Evolutionary conservation across 306 rosid genomes (phyloP).

Genomic region (Luffa acutangula): DNA sequence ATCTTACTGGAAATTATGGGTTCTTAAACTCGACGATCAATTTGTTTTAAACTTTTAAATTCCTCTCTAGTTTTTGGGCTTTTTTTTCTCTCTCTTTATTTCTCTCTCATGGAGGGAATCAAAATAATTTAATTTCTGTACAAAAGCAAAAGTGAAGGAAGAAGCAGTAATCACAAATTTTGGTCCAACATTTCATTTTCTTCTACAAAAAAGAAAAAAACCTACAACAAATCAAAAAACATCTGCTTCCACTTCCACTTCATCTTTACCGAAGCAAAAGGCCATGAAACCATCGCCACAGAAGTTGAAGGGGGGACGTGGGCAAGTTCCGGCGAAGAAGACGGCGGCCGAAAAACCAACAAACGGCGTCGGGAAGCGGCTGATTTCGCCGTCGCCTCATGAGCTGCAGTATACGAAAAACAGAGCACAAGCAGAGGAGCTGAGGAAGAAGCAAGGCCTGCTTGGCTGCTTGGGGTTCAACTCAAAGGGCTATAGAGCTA

Average conservation of each 20-base stretch:
- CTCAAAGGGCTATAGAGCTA: conserved; percentile 89
- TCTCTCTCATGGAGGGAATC: conserved; percentile 15
- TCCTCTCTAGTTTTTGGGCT: not conserved
- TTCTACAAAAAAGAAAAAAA: conserved; percentile 60
- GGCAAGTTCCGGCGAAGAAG: conserved; percentile 32
- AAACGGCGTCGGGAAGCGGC: conserved; percentile 72
- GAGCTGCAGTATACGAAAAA: conserved; percentile 89
- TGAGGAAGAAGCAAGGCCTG: conserved; percentile 88
- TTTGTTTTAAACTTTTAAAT: not conserved
- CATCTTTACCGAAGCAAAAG: conserved; percentile 4
- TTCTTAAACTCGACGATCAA: not conserved
- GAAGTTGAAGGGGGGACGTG: conserved; percentile 18
- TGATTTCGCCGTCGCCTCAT: conserved; percentile 66
- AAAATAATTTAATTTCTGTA: conserved; percentile 60
- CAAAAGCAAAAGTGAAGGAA: conserved; percentile 92
- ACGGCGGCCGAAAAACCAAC: conserved; percentile 39
- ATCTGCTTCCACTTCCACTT: not conserved
- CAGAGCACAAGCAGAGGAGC: conserved; percentile 83
- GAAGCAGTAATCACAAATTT: conserved; percentile 70
- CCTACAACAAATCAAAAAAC: conserved; percentile 1
- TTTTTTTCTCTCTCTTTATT: not conserved
- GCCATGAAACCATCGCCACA: not conserved
- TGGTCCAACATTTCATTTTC: conserved; percentile 81
- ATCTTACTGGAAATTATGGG: not conserved
- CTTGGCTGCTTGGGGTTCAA: conserved; percentile 94